These are phyloP conservation scores for Exophiala calicioides DNA, from an alignment of 2,329 filamentous ascomycete genomes.

Conservation along the genomic window DNA sequence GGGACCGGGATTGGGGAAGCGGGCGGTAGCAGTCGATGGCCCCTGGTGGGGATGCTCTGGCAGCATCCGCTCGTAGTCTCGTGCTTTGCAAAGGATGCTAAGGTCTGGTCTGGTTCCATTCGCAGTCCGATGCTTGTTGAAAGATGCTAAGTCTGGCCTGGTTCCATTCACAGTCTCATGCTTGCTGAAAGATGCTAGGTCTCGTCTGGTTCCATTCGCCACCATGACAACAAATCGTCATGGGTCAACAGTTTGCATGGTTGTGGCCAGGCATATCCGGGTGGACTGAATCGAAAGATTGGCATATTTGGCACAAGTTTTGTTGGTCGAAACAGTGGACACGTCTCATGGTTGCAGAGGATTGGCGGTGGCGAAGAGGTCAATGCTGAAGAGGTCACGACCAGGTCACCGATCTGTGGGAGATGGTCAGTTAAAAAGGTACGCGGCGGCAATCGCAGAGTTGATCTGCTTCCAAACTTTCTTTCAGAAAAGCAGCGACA, in stretches of 20 bases:
- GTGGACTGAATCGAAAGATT: slow-evolving; percentile 11
- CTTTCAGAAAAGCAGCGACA: not conserved
- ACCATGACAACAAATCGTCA: slow-evolving; percentile 10
- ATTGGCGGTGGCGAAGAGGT: slow-evolving; percentile 10
- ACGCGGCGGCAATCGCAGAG: too few relatives aligned
- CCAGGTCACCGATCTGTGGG: not conserved
- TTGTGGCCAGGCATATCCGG: slow-evolving; percentile 1
- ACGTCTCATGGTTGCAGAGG: slow-evolving; percentile 17
- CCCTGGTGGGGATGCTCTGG: too few relatives aligned
- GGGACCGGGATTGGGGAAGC: too few relatives aligned
- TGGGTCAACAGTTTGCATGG: slow-evolving; percentile 6
- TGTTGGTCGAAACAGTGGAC: slow-evolving; percentile 11
- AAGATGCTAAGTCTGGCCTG: slow-evolving; percentile 4
- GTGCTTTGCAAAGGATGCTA: too few relatives aligned
- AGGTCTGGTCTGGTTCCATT: too few relatives aligned
- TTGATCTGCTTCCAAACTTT: not conserved
- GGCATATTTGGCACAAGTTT: not conserved
- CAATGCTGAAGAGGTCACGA: not conserved
- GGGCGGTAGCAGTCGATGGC: too few relatives aligned
- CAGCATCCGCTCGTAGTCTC: too few relatives aligned
- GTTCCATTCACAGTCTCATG: slow-evolving; percentile 11
- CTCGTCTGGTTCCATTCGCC: slow-evolving; percentile 9
- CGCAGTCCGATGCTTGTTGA: too few relatives aligned
- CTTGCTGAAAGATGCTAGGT: slow-evolving; percentile 6
- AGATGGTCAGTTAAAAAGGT: not conserved